phyloP scores from a whole-genome alignment of 441 rosid species.

The Rhodomyrtus psidioides region DNA sequence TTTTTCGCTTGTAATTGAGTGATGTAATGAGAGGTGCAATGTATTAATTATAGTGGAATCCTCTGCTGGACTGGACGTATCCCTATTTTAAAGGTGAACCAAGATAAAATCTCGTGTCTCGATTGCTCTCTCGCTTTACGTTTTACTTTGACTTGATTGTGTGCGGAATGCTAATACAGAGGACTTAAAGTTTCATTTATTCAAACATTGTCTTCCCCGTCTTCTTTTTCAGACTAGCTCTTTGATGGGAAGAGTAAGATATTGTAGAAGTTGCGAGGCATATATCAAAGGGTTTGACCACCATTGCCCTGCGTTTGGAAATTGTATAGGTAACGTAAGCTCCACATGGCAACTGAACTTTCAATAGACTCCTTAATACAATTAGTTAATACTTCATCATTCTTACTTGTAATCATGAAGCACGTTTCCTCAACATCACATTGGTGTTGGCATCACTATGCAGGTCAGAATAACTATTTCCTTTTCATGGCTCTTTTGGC shows the following conservation, averaged over 20 bases:
- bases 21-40: no score
- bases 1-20: no score
- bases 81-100: no score
- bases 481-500: constrained; percentile 48
- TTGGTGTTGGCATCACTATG: constrained; percentile 2
- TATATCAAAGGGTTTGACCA: constrained; percentile 48
- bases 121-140: no score
- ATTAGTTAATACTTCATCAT: neutral
- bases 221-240: constrained; percentile 14
- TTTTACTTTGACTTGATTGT: no score
- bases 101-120: no score
- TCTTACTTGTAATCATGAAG: neutral
- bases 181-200: neutral
- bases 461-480: constrained; percentile 45
- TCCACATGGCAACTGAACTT: neutral
- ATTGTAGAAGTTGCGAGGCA: constrained; percentile 41
- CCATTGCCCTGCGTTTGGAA: constrained; percentile 73
- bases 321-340: constrained; percentile 41
- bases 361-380: neutral
- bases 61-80: no score
- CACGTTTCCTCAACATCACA: neutral
- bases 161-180: neutral
- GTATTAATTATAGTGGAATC: no score
- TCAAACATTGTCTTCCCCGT: neutral
- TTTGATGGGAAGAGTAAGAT: constrained; percentile 31